Evolutionary conservation across 768 basidiomycete genomes (phyloP).

Genomic region (Flagelloscypha sp.): DNA sequence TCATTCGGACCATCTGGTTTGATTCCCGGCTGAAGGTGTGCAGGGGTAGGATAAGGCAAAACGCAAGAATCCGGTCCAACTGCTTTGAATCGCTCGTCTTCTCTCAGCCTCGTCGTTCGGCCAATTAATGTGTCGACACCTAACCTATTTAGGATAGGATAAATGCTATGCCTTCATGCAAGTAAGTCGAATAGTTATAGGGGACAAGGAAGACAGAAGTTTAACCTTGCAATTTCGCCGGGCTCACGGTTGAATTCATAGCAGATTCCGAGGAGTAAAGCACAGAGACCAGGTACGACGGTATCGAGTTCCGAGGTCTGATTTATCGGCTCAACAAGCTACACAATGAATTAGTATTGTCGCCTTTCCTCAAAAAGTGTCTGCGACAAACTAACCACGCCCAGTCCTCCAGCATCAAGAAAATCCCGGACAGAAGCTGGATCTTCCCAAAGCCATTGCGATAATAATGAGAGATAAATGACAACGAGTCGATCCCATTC

Average conservation of each 20-base stretch:
- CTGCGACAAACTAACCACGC: conserved; percentile 69
- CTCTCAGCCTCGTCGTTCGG: conserved; percentile 78
- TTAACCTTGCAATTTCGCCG: conserved; percentile 86
- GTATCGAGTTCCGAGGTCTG: conserved; percentile 81
- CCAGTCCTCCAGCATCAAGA: conserved; percentile 81
- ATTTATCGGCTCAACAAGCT: conserved; percentile 95
- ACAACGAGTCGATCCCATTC: conserved; percentile 91
- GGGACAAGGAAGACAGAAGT: conserved; percentile 2
- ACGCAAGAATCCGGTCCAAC: conserved; percentile 84
- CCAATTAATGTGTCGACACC: conserved; percentile 85
- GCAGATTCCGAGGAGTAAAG: conserved; percentile 86
- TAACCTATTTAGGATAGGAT: conserved; percentile 84
- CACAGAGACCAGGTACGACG: conserved; percentile 81
- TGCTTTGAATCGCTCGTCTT: conserved; percentile 88
- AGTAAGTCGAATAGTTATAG: conserved; percentile 3
- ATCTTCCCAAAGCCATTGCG: conserved; percentile 97
- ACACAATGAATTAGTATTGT: too few species aligned
- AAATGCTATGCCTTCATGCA: conserved; percentile 59
- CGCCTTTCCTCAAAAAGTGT: too few species aligned
- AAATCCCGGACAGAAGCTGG: conserved; percentile 82
- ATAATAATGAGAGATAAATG: conserved; percentile 73
- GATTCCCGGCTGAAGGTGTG: conserved; percentile 22
- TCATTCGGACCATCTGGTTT: conserved; percentile 43
- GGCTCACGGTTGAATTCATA: conserved; percentile 97
- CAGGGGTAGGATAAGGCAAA: conserved; percentile 37